Evolutionary conservation across 345 rosid species (phyloP).

Genomic region (Citrus trifoliata): DNA sequence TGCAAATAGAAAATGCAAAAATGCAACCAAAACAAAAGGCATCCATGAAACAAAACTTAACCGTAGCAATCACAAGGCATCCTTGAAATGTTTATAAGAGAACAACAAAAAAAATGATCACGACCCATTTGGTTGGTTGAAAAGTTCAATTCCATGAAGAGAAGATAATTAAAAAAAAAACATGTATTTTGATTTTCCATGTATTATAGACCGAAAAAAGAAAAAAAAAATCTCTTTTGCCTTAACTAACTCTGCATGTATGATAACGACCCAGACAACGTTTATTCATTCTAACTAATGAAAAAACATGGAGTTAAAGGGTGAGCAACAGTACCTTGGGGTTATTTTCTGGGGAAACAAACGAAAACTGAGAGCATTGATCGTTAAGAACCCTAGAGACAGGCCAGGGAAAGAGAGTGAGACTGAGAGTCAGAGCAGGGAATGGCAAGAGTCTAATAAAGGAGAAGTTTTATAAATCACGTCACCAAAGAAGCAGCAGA

Average conservation of each 20-base stretch:
- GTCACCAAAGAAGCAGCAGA: slow-evolving; percentile 3
- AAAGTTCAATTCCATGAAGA: background rate
- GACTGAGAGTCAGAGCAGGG: background rate
- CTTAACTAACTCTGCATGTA: background rate
- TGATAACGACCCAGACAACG: background rate
- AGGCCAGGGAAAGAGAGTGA: background rate
- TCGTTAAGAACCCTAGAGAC: slow-evolving; percentile 5
- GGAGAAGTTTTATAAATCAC: slow-evolving; percentile 9
- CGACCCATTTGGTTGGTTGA: background rate
- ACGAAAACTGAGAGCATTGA: slow-evolving; percentile 2
- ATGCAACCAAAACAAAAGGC: background rate
- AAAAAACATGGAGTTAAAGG: background rate
- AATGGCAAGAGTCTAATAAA: background rate
- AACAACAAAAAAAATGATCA: background rate
- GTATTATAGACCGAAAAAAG: background rate
- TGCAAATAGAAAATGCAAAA: background rate
- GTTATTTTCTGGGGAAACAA: slow-evolving; percentile 8
- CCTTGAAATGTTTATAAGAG: background rate
- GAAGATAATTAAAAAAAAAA: background rate
- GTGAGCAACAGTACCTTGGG: slow-evolving; percentile 2
- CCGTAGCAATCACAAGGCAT: background rate
- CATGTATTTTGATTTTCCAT: background rate
- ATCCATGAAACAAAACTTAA: background rate
- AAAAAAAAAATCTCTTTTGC: background rate
- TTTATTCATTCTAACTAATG: background rate